Evolutionary conservation across 177 flowering plant species (phyloP), one percentile per base, ranked within the genome.

Genomic region (Telopea speciosissima): DNA sequence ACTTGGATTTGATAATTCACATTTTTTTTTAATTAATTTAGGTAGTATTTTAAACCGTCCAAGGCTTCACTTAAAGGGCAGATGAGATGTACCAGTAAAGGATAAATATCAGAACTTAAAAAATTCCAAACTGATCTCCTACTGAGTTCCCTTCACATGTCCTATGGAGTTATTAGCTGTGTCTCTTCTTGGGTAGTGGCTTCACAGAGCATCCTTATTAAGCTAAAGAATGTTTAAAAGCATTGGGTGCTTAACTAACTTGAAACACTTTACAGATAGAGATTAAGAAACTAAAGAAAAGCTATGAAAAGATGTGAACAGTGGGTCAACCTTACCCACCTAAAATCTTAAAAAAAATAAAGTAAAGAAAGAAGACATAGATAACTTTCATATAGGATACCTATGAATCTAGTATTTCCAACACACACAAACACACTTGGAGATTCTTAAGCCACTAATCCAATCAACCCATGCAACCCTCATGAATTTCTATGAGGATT

Each of bases 61-160:
- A 80, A 79, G 76, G 83, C 82, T 78, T 83, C 85, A 73, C 23
- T 67, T 71, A 11, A 81, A 73, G 75, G 88, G 76, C 82, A 78
- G 26, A 64, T 80, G 67, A 78, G 71, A 77, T 78, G 83, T 70
- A 45, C 31, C 49, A 45, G 28, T 69, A 73, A 69, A 72, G 65
- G 69, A 70, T 74, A 36, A 22, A 44, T 54, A 52, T 25, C 22
- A 5, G 59, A 44, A 66, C 31, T 1, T 63, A 14, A 28, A 63
- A n/a, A 26, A 36, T 4, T 36, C 40, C 40, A 36, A 36, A 36
- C 0, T 31, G 33, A 31, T 5, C 33, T 31, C 33, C 33, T 6
- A 8, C 40, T 19, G 67, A 5, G n/a, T 8, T 42, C 60, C 28
- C 62, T 25, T 45, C 13, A 1, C 44, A 28, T 33, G 44, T 3